These are phyloP conservation scores for Plectosphaerella plurivora DNA, from an alignment of 2,329 filamentous ascomycete species.

Conservation along the genomic window DNA sequence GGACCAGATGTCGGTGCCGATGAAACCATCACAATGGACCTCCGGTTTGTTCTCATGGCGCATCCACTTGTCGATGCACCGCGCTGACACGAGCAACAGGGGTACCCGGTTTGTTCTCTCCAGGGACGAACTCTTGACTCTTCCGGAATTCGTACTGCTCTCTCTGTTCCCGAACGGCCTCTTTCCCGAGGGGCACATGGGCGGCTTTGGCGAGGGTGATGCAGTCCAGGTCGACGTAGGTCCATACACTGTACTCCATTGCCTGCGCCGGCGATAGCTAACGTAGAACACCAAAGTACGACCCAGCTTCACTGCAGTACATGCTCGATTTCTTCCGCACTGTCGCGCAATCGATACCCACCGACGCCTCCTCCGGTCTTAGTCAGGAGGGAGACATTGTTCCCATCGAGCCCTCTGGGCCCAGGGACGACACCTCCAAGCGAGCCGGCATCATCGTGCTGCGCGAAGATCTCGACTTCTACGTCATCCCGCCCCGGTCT, in stretches of 20 bases:
- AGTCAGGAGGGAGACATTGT: conserved; percentile 59
- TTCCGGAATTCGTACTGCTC: conserved; percentile 94
- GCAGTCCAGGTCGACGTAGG: conserved; percentile 96
- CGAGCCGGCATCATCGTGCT: conserved; percentile 97
- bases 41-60: conserved; percentile 59
- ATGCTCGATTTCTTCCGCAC: conserved; percentile 98
- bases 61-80: not conserved
- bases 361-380: conserved; percentile 62
- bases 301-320: conserved; percentile 92
- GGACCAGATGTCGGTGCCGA: conserved; percentile 71
- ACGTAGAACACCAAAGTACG: conserved; percentile 62
- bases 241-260: conserved; percentile 24
- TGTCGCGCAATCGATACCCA: conserved; percentile 92
- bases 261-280: not conserved
- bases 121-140: conserved; percentile 86
- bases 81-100: conserved; percentile 39
- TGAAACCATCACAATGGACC: conserved; percentile 91
- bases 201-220: conserved; percentile 85
- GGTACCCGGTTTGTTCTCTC: conserved; percentile 92
- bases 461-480: conserved; percentile 95
- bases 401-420: conserved; percentile 67
- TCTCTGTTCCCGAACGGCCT: conserved; percentile 99
- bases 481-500: conserved; percentile 81
- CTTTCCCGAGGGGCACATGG: conserved; percentile 94
- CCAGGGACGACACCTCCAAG: conserved; percentile 72